Conservation (phyloP, 306 rosid species). For the Dalbergia cochinchinensis region DNA sequence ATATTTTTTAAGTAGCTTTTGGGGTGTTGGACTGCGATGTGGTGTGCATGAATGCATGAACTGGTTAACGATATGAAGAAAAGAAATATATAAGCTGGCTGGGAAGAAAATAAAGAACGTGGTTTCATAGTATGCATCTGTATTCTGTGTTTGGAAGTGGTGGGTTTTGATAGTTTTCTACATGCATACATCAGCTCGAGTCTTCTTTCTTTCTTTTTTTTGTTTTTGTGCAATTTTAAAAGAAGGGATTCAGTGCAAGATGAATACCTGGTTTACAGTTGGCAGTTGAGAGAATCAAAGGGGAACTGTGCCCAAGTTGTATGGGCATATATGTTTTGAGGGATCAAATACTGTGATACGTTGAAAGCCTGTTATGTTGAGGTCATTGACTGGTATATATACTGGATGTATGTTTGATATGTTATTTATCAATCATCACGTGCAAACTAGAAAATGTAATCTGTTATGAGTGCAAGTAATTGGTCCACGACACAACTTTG, state of each 20-base stretch:
- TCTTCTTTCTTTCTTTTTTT: neutral
- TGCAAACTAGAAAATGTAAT: neutral
- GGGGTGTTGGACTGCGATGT: neutral
- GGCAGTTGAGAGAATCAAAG: neutral
- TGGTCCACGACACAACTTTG: neutral
- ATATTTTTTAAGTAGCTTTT: neutral
- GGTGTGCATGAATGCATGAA: neutral
- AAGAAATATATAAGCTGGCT: neutral
- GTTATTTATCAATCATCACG: neutral
- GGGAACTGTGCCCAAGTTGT: neutral
- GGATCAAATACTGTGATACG: neutral
- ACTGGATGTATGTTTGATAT: slow-evolving; percentile 6
- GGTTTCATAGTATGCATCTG: slow-evolving; percentile 3
- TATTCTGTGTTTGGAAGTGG: neutral
- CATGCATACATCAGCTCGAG: neutral
- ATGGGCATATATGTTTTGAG: neutral
- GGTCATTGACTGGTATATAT: neutral
- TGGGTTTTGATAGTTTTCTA: neutral
- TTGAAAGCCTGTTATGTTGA: slow-evolving; percentile 6
- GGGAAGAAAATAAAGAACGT: neutral
- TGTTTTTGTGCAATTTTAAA: neutral
- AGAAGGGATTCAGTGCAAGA: neutral
- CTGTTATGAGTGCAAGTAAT: neutral
- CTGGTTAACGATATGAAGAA: slow-evolving; percentile 25
- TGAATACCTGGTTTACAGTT: neutral